Evolutionary conservation across 1,139 yeast species (phyloP), one percentile per base, ranked within the genome.

Genomic region (Arxiozyma heterogenica): DNA sequence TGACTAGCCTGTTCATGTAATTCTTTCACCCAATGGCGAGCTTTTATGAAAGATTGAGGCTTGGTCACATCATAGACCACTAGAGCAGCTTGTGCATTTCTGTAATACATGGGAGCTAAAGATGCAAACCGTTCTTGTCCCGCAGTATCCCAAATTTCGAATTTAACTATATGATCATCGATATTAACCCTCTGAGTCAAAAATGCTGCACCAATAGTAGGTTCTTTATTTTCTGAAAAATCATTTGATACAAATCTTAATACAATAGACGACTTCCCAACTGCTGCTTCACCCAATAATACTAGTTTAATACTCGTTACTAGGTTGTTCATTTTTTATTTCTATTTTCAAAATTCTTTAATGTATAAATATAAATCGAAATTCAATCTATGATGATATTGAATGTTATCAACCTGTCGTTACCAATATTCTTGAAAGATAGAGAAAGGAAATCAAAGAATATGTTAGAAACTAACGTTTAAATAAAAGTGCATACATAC

Each of bases 11-110:
- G 98, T 62, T 94, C 96, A 65, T 89, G 96, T 62, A 93, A 78
- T 70, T 93, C 98, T 66, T 89, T 89, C 56, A 93, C 97, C 98
- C 98, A 93, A 71, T 91, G 97, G 64, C 98, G 84, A n/a, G 98
- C 98, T 71, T 93, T 91, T 65, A 93, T 87, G 65, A 93, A 91
- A 22, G 95, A 86, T n/a, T 96, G 95, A 1, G 98, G 97, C 69
- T 93, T 93, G 49, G 98, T 91, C 60, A 93, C 82, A 67, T 93
- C 98, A 68, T 93, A 93, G 11, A 93, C 98, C 12, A 93, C 97
- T 60, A 93, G 75, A 0, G 98, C 98, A 42, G 96, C 95, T 71
- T 93, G 98, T n/a, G 98, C 98, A 66, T 93, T 93, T 68, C 98
- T 81, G 75, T 93, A 93, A 72, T 93, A 93, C 95, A 93, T 87